phyloP scores from a whole-genome alignment of 2,329 filamentous ascomycete genomes.

The Penicillium concentricum region DNA sequence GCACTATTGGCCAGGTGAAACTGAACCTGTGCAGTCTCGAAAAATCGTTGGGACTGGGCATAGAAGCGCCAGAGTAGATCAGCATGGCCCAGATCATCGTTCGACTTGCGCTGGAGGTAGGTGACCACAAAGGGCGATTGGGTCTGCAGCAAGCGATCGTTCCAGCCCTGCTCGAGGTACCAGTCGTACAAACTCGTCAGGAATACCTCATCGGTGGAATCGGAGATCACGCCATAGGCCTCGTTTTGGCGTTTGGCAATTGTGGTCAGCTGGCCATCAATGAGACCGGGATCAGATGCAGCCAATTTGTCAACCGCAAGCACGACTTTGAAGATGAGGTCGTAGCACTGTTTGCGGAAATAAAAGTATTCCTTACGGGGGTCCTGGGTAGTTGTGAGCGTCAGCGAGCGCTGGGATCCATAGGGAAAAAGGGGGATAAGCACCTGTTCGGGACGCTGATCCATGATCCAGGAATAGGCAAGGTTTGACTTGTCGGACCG shows the following conservation, averaged over 20 bases:
- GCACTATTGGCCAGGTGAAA: constrained; percentile 78
- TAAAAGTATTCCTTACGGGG: constrained; percentile 66
- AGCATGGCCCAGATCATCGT: constrained; percentile 71
- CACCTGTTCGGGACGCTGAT: constrained; percentile 66
- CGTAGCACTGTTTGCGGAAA: constrained; percentile 75
- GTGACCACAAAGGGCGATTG: constrained; percentile 81
- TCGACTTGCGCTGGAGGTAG: constrained; percentile 76
- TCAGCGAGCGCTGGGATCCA: constrained; percentile 14
- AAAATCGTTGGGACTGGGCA: constrained; percentile 77
- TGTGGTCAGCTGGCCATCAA: constrained; percentile 76
- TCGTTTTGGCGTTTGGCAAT: constrained; percentile 78
- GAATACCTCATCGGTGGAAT: constrained; percentile 88
- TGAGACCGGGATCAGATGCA: constrained; percentile 65
- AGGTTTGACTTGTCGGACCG: constrained; percentile 85
- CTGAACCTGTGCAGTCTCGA: constrained; percentile 85
- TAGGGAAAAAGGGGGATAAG: constrained; percentile 11
- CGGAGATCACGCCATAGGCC: constrained; percentile 86
- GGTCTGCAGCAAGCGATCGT: constrained; percentile 79
- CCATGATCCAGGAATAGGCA: constrained; percentile 82
- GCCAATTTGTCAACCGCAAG: constrained; percentile 71
- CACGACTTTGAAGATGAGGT: constrained; percentile 81
- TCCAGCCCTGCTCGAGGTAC: constrained; percentile 85
- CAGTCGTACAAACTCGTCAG: constrained; percentile 96
- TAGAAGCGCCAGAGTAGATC: constrained; percentile 94
- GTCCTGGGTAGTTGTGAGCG: constrained; percentile 50